These are phyloP conservation scores for Leucocoprinus birnbaumii DNA, from an alignment of 768 basidiomycete species.

Conservation along the genomic window DNA sequence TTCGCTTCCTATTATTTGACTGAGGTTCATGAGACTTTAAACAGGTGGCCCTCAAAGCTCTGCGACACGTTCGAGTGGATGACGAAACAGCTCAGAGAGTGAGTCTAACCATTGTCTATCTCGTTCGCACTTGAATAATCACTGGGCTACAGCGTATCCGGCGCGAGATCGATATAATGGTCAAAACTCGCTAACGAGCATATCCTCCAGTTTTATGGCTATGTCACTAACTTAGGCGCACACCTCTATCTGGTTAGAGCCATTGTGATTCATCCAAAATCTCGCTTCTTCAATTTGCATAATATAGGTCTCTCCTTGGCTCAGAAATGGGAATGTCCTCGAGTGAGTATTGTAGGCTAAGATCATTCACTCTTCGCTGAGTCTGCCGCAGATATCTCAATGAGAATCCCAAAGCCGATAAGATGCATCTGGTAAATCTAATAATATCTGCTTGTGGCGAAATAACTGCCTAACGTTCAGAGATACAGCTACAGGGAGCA, in stretches of 20 bases:
- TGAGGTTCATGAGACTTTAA: too few species aligned
- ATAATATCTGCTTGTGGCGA: too few species aligned
- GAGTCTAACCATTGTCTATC: not conserved
- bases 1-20: not conserved
- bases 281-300: not conserved
- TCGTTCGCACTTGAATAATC: not conserved
- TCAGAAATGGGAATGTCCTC: not conserved
- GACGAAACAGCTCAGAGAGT: not conserved
- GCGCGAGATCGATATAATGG: constrained; percentile 5
- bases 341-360: not conserved
- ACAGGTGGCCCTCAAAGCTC: constrained; percentile 2
- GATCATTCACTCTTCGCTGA: not conserved
- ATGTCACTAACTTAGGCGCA: not conserved
- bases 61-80: not conserved
- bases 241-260: not conserved
- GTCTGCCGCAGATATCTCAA: not conserved
- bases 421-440: not conserved
- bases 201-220: not conserved
- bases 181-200: not conserved
- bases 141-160: not conserved
- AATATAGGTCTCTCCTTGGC: constrained; percentile 1
- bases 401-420: not conserved
- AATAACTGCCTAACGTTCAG: too few species aligned
- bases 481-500: not conserved
- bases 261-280: not conserved